Conservation (phyloP, 164 flowering plant genomes). For the Platanus orientalis region DNA sequence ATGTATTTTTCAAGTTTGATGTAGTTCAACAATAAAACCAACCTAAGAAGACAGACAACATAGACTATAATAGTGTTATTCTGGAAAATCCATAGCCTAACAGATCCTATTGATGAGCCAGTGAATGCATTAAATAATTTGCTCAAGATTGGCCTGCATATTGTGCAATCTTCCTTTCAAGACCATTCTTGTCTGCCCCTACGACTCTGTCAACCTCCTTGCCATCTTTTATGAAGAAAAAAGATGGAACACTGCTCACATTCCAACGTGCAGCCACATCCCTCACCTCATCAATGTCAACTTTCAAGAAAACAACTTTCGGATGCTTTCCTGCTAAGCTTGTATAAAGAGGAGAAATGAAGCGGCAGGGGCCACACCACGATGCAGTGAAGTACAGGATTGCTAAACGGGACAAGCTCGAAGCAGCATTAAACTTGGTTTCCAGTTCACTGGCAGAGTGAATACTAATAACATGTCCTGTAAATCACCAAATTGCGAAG, state of each 20-base stretch:
- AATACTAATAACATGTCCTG: conserved; percentile 62
- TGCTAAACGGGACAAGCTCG: conserved; percentile 41
- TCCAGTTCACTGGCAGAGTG: conserved; percentile 51
- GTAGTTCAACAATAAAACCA: no score
- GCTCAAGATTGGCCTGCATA: conserved; percentile 31
- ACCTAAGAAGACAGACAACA: no score
- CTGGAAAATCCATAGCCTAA: no score
- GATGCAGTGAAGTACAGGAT: conserved; percentile 76
- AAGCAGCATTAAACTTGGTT: conserved; percentile 47
- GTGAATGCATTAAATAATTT: background rate
- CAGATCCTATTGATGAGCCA: no score
- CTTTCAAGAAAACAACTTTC: conserved; percentile 59
- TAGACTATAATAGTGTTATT: no score
- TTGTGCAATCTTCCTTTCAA: conserved; percentile 53
- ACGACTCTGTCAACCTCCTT: conserved; percentile 58
- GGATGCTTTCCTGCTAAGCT: conserved; percentile 50
- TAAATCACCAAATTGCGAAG: conserved; percentile 8
- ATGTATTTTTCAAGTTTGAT: no score
- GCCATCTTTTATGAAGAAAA: conserved; percentile 50
- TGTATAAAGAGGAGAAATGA: conserved; percentile 52
- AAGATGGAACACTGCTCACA: conserved; percentile 59
- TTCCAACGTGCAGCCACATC: conserved; percentile 63
- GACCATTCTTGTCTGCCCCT: conserved; percentile 54
- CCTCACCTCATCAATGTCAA: conserved; percentile 60
- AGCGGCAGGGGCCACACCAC: conserved; percentile 85